A percentile compares a stretch with the other conserved stretches of the same genome.
phyloP scores from a whole-genome alignment of 371 early-diverging fungal species.

The Funneliformis caledonium region DNA sequence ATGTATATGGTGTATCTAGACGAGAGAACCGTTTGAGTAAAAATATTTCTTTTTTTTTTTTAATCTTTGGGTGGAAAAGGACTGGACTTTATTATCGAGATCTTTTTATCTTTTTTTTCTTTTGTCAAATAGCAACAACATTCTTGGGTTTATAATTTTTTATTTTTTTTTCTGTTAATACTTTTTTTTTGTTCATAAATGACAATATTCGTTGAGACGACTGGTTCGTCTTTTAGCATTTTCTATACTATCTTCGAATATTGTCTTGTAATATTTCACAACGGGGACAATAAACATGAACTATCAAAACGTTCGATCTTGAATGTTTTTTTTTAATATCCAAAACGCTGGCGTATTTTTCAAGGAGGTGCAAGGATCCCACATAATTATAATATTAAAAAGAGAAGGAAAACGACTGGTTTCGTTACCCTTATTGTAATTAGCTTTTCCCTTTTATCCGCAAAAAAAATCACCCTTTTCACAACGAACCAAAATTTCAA shows the following conservation, averaged over 20 bases:
- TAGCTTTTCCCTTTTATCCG: background rate
- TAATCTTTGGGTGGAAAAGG: constrained; percentile 20
- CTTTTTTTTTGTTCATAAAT: constrained; percentile 11
- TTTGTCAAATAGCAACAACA: background rate
- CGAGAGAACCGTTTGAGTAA: constrained; percentile 1
- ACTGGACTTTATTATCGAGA: constrained; percentile 10
- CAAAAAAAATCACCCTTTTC: background rate
- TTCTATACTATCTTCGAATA: constrained; percentile 12
- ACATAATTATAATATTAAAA: constrained; percentile 1
- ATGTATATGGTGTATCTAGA: background rate
- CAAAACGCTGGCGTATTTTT: background rate
- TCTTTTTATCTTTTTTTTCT: background rate
- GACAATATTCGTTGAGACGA: constrained; percentile 27
- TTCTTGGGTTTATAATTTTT: background rate
- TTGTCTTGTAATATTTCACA: constrained; percentile 38
- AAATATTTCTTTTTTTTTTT: background rate
- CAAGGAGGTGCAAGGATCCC: background rate
- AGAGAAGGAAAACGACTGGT: constrained; percentile 24
- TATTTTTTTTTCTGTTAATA: constrained; percentile 5
- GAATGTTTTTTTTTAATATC: background rate
- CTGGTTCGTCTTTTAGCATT: constrained; percentile 25
- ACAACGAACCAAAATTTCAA: constrained; percentile 23
- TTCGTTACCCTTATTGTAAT: constrained; percentile 21
- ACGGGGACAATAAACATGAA: constrained; percentile 26
- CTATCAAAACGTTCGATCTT: background rate